Evolutionary conservation across 768 basidiomycete genomes (phyloP), one percentile per base, ranked within the genome.

Genomic region (Calocera viscosa): DNA sequence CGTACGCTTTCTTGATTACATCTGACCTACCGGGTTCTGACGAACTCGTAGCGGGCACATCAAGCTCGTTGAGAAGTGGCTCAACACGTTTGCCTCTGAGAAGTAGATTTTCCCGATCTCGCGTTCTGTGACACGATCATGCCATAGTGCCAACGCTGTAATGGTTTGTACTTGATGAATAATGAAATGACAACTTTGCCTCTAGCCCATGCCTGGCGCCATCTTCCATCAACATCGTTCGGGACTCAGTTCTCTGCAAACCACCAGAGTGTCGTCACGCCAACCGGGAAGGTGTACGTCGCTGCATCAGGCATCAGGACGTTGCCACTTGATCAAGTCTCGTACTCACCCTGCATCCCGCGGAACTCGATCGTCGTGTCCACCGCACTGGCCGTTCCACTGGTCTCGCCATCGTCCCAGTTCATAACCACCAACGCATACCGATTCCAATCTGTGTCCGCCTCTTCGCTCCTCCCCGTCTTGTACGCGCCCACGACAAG

Each of bases 401-500:
- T 47, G 8, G 43, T 47, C 43, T 47, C 43, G 8, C 43, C 39
- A 47, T 69, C 75, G 19, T 64, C 74, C 77, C 85, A 86, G 74
- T 91, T 90, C 69, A 91, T 70, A 1, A 90, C 89, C 10, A 90
- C 88, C 41, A 90, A 73, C 0, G 85, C 85, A 74, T 89, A 89
- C 47, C 86, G 80, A 30, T 78, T 72, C 83, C 81, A 86, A 68
- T 88, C 87, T 1, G 75, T 72, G 1, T 85, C 76, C 11, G 75
- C 80, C 43, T 47, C 43, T 19, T 19, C 43, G 0, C 77, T 79
- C 16, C 89, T 80, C 0, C 77, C 75, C 0, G 88, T 88, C 12
- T 86, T 83, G 66, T 82, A 90, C 5, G 87, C 88, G 2, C 81
- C 80, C 1, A 87, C 89, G n/a, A 79, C 73, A 2, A 90, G 79